Evolutionary conservation across 345 rosid genomes (phyloP).

Genomic region (Bretschneidera sinensis): DNA sequence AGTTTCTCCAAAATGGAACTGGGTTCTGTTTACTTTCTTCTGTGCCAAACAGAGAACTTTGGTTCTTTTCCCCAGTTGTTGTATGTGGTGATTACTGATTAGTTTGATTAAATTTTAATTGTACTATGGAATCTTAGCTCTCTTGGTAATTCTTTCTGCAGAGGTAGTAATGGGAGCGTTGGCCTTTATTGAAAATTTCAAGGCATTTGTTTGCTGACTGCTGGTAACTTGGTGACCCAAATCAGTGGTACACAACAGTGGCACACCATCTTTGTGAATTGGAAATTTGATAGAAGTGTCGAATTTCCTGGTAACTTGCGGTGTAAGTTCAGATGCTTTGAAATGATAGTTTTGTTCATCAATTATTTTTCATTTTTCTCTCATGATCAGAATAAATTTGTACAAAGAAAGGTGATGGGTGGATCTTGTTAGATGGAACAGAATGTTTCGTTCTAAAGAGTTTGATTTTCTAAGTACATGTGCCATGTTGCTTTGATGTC

Average conservation of each 20-base stretch:
- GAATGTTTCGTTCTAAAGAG: conserved; percentile 21
- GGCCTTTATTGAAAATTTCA: neutral
- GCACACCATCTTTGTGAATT: conserved; percentile 20
- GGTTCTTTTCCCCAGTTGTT: neutral
- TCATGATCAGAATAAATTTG: conserved; percentile 30
- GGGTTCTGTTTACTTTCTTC: neutral
- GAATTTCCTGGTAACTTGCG: conserved; percentile 21
- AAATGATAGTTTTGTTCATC: conserved; percentile 31
- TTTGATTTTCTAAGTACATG: conserved; percentile 9
- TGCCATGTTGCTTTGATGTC: conserved; percentile 9
- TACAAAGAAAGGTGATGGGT: conserved; percentile 24
- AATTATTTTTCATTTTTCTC: conserved; percentile 17
- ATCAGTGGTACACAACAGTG: conserved; percentile 14
- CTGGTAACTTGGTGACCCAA: conserved; percentile 22
- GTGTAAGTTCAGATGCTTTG: conserved; percentile 26
- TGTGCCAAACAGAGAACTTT: neutral
- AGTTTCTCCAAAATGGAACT: neutral
- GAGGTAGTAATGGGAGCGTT: conserved; percentile 28
- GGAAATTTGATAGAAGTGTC: conserved; percentile 23
- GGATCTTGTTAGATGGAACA: conserved; percentile 16
- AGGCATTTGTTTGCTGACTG: conserved; percentile 22
- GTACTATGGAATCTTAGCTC: neutral
- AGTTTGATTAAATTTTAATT: neutral
- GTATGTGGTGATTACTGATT: neutral
- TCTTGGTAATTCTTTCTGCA: conserved; percentile 16